Base-by-base conservation (phyloP, 495 filamentous ascomycete species). In the Tetracladium setigerum region DNA sequence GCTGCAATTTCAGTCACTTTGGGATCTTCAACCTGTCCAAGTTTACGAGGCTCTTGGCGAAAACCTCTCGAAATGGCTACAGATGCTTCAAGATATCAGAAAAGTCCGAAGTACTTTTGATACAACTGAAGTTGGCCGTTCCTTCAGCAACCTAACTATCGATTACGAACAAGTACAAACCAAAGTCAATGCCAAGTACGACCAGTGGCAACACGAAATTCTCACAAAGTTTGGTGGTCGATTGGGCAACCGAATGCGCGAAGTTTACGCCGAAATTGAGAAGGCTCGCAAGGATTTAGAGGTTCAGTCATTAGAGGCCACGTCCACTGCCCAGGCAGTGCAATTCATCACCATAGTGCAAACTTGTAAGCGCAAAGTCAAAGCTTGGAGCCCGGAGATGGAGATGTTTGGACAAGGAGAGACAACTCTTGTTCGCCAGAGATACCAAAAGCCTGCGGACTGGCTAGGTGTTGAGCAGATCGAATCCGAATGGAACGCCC, bases 121-220 rank as follows among this genome's bases (percentile, higher is more conserved):
- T 58, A 97, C 87, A 4, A 91, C 91, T 9, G 90, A 95, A 56
- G 85, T 89, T 41, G 89, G 83, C 62, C 82, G 83, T 36, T 85
- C 81, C 6, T 97, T 99, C 60, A 92, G 92, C 9, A 89, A 94
- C 60, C 81, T 96, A 42, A 86, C 82, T 7, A 87, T 99, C 53
- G 90, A 97, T 61, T 97, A 97, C 51, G 92, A 95, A 55, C 92
- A 99, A 66, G 92, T 99, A 0, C 94, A 97, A 60, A 87, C 88
- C 30, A 95, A 90, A 63, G 91, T 99, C 62, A 96, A 95, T 61
- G 86, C 87, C 46, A 97, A 96, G 59, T 99, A 99, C 58, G 94
- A 99, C 62, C 94, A 97, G 65, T 99, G 92, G 92, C 92, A 99
- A 59, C 89, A 95, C 54, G 92, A 99, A 46, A 95, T 99, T 35